Base-by-base conservation (phyloP, 2,329 filamentous ascomycete genomes). In the Lizonia empirigonia region DNA sequence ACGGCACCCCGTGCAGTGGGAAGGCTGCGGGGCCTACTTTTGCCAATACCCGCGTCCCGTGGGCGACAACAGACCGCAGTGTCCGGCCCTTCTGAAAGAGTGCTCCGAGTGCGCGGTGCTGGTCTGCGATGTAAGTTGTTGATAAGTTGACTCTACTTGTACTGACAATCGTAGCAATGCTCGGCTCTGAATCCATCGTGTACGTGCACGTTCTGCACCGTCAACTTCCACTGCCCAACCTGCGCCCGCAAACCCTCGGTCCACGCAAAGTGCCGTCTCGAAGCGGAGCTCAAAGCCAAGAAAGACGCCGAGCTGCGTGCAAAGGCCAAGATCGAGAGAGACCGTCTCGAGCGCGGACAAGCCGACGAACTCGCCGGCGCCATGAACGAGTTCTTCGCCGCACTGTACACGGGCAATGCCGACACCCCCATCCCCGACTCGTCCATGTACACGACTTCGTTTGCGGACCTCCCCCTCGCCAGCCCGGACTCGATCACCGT, bases 81-180 rank as follows among this genome's bases (percentile, higher is more conserved):
- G 74, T 45, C 70, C 63, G 3, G 71, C 65, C 3, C 51, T 63
- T 1, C 46, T 76, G 9, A 74, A 69, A 40, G 73, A 76, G 41
- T 76, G 74, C 57, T 59, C 61, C 9, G 72, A 69, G 29, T 76
- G 74, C 52, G 60, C 63, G 10, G 74, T 76, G 4, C 57, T 73
- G 13, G 74, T 76, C 24, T 76, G 74, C 42, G 71, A 75, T 56
- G 74, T 76, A 60, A 67, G 71, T 70, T n/a, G n/a, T n/a, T n/a
- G n/a, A n/a, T n/a, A n/a, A n/a, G n/a, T n/a, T n/a, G n/a, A n/a
- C n/a, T n/a, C n/a, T n/a, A n/a, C n/a, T n/a, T n/a, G 34, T 46
- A 41, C 59, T 65, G 39, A 66, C 26, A 30, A 29, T 38, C 23
- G 4, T 35, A 71, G 70, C 62, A 62, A 65, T 75, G 71, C 42